Conservation (phyloP, 139 green algal genomes). For the Closterium sp. region DNA sequence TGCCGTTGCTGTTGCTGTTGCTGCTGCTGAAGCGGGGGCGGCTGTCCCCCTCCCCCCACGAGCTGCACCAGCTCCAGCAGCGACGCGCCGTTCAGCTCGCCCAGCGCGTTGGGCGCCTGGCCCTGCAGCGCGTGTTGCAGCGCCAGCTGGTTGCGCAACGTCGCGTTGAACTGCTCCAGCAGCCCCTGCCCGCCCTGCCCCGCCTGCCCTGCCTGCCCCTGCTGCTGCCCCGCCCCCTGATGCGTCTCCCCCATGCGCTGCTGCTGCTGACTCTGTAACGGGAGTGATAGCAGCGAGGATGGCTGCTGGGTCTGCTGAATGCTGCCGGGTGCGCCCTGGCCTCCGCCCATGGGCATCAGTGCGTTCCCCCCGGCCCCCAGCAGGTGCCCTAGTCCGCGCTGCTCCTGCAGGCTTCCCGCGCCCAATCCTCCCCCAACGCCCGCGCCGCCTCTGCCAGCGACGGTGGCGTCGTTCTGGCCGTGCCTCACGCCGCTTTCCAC, state of each 20-base stretch:
- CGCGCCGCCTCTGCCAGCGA: background rate
- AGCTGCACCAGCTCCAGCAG: background rate
- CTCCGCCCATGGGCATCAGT: background rate
- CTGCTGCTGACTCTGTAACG: background rate
- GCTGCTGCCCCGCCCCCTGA: background rate
- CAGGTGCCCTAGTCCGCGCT: background rate
- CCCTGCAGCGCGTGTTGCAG: background rate
- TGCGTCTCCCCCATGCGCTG: background rate
- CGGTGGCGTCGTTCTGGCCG: background rate
- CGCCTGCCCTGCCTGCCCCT: too few relatives aligned
- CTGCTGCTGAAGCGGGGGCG: background rate
- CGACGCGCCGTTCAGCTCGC: background rate
- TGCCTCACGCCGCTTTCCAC: background rate
- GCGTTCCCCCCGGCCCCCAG: background rate
- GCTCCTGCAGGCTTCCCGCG: background rate
- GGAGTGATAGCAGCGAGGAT: background rate
- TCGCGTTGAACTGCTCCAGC: constrained; percentile 6
- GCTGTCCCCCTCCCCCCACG: background rate
- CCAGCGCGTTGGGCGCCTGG: background rate
- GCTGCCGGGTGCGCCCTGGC: background rate
- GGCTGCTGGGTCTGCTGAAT: background rate
- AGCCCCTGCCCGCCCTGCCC: background rate
- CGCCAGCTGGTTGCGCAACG: background rate
- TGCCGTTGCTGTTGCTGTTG: background rate
- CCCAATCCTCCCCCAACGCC: background rate